Conservation (phyloP, 1,284 basidiomycete genomes). For the Cutaneotrichosporon arboriforme region DNA sequence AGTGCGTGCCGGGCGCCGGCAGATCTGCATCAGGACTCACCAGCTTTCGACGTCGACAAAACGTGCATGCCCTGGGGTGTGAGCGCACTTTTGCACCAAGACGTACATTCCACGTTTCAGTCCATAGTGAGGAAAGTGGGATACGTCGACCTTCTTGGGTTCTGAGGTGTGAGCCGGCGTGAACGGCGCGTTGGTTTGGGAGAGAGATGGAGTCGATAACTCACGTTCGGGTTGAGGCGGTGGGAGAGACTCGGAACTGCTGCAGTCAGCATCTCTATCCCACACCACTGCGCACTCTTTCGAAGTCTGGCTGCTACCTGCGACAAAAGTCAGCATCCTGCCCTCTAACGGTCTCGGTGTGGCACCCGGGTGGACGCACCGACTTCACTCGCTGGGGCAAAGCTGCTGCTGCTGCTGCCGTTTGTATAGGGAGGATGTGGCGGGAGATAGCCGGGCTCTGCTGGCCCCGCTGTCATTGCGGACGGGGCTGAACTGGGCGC, state of each 20-base stretch:
- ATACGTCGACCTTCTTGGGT: slow-evolving; percentile 16
- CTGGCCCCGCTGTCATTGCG: no score
- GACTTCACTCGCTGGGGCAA: no score
- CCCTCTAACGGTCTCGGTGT: no score
- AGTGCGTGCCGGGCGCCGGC: neutral
- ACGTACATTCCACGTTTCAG: slow-evolving; percentile 19
- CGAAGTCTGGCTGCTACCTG: neutral
- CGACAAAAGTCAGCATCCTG: neutral
- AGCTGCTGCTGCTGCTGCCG: no score
- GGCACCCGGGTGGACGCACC: neutral
- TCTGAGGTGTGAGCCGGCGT: neutral
- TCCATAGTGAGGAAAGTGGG: slow-evolving; percentile 20
- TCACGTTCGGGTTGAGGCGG: neutral
- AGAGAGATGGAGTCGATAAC: neutral
- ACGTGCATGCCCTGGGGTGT: slow-evolving; percentile 34
- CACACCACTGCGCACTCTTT: neutral
- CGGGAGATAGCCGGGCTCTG: no score
- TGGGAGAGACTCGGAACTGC: neutral
- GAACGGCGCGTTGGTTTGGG: no score
- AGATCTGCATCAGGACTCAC: slow-evolving; percentile 14
- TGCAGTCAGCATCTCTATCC: neutral
- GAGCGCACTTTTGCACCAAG: neutral
- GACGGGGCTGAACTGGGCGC: no score
- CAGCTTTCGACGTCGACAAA: slow-evolving; percentile 39
- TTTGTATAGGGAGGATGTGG: no score